These are phyloP conservation scores for Salix caprea DNA, from an alignment of 345 rosid genomes.

Conservation along the genomic window DNA sequence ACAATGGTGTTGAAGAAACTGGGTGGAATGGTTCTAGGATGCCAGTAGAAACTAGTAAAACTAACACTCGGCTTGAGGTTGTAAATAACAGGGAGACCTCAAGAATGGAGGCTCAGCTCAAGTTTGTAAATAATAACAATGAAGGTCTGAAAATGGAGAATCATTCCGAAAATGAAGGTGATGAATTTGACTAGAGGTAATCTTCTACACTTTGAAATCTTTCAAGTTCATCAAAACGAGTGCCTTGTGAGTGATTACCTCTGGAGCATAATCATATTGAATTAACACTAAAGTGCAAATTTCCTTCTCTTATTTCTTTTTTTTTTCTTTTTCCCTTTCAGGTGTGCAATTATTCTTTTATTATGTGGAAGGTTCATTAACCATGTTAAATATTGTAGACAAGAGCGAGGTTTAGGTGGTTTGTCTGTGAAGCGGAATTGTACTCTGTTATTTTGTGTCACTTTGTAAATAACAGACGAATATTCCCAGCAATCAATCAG, in stretches of 20 bases:
- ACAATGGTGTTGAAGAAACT: constrained; percentile 29
- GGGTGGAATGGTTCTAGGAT: constrained; percentile 31
- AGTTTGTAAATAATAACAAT: constrained; percentile 51
- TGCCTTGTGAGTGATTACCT: neutral
- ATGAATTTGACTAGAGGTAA: constrained; percentile 60
- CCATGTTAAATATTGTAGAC: constrained; percentile 33
- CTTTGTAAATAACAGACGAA: constrained; percentile 32
- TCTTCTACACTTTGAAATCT: neutral
- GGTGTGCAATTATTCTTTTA: constrained; percentile 49
- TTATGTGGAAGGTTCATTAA: constrained; percentile 27
- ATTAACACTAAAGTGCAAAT: neutral
- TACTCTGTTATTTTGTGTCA: constrained; percentile 11
- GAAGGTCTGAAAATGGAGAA: constrained; percentile 45
- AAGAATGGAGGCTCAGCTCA: constrained; percentile 44
- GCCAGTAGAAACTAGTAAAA: constrained; percentile 27
- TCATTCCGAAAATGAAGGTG: constrained; percentile 55
- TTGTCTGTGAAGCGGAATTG: constrained; percentile 25
- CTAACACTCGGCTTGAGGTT: constrained; percentile 32
- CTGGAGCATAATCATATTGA: neutral
- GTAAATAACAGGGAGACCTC: constrained; percentile 57
- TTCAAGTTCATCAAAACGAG: neutral
- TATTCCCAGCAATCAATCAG: constrained; percentile 17
- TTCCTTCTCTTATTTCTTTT: neutral
- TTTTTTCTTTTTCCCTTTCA: constrained; percentile 11
- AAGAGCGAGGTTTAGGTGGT: constrained; percentile 19